Base-by-base conservation (phyloP, 2,329 filamentous ascomycete species). In the Neophaeococcomyces aloes region DNA sequence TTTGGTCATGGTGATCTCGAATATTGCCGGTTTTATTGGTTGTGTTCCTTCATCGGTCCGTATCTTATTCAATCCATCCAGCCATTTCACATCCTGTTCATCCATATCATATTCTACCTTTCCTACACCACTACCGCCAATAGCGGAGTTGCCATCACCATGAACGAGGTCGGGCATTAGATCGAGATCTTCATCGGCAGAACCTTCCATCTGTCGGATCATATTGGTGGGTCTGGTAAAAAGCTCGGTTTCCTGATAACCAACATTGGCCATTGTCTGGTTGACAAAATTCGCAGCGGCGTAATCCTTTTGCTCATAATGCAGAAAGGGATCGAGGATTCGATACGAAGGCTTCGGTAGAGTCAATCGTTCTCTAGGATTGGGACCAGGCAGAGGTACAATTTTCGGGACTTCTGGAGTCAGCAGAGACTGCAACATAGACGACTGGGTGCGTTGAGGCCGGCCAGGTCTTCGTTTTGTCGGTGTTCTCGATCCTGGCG, bases 81-180 rank as follows among this genome's bases (percentile, higher is more conserved):
- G 70, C 91, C 91, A 98, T 67, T 88, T 86, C 53, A 94, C 87
- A 61, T 98, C 91, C 59, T 98, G 91, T 64, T 98, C 91, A 59
- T 98, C 91, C 91, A 98, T 98, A 62, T 98, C 91, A 61, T 98
- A 98, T 61, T 98, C 91, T 15, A 98, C 91, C 45, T 86, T 80
- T 10, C 86, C 86, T 30, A 93, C 74, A 14, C 69, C 69, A 41
- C 66, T 67, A 29, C 65, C 65, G 3, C 68, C 66, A 30, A 69
- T 64, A 3, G 67, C 65, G 23, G 67, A 62, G 42, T 74, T 69
- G 35, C 84, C 80, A 7, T 72, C 74, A 38, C 84, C 82, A 14
- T 68, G 68, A 49, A 74, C 76, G 14, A 72, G 58, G 15, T 68
- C 65, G 18, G 70, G 65, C 40, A 65, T 70, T 38, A 77, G 61